Conservation (phyloP, 2,329 filamentous ascomycete genomes). For the Aspergillus persii region DNA sequence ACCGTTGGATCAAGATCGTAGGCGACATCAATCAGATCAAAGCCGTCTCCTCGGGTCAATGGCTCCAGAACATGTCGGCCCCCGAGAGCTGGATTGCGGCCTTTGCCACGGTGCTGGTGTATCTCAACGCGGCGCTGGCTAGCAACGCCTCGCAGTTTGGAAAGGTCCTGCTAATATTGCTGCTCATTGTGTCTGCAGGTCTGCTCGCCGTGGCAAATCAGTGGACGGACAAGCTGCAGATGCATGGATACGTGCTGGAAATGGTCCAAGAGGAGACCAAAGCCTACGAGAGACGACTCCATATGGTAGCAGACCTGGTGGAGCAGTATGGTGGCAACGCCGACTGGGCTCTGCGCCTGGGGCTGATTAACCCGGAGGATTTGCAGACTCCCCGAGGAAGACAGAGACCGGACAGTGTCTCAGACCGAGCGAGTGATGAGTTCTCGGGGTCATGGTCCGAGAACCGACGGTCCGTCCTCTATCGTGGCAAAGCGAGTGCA, state of each 20-base stretch:
- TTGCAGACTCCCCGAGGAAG: neutral
- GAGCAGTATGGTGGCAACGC: neutral
- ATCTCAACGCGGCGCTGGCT: neutral
- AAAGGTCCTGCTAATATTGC: neutral
- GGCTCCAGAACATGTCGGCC: neutral
- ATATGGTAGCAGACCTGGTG: neutral
- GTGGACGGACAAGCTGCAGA: neutral
- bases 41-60: neutral
- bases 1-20: neutral
- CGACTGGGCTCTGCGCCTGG: neutral
- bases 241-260: conserved; percentile 1
- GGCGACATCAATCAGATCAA: conserved; percentile 1
- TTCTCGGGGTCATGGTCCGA: neutral
- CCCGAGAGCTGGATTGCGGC: neutral
- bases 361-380: neutral
- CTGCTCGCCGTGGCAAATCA: neutral
- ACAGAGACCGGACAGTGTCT: neutral
- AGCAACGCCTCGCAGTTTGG: neutral
- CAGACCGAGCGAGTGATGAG: neutral
- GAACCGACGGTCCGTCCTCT: neutral
- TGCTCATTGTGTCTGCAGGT: neutral
- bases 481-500: neutral
- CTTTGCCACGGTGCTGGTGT: neutral
- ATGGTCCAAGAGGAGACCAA: neutral
- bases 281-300: neutral